These are phyloP conservation scores for Phytophthora cryptogea DNA, from an alignment of 352 stramenopile species.

Conservation along the genomic window DNA sequence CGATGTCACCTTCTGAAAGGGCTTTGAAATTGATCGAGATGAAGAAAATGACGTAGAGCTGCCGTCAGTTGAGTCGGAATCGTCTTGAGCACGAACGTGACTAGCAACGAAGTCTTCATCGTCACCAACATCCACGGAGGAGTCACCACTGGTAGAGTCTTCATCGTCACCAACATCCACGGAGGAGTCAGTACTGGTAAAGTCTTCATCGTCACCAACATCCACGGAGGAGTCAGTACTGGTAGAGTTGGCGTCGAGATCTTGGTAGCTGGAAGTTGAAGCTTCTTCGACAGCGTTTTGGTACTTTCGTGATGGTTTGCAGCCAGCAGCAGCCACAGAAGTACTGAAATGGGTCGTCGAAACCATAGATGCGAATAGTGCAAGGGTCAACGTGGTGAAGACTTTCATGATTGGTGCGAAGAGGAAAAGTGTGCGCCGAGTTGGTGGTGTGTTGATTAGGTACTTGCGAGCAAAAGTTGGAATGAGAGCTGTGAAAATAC, in stretches of 20 bases:
- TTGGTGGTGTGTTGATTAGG: not conserved
- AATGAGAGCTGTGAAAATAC: slow-evolving; percentile 2
- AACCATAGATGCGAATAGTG: slow-evolving; percentile 5
- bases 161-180: too few relatives aligned
- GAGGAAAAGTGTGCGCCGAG: not conserved
- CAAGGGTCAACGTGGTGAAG: slow-evolving; percentile 2
- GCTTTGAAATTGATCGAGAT: slow-evolving; percentile 1
- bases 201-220: too few relatives aligned
- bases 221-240: too few relatives aligned
- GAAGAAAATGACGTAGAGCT: slow-evolving; percentile 3
- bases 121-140: not conserved
- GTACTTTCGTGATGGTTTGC: slow-evolving; percentile 2
- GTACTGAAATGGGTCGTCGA: not conserved
- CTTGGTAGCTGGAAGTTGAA: not conserved
- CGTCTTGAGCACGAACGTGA: not conserved
- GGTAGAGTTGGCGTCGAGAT: not conserved
- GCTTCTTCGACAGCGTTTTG: slow-evolving; percentile 2
- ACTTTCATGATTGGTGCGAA: slow-evolving; percentile 21
- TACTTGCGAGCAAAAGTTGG: slow-evolving; percentile 16
- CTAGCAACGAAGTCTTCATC: not conserved
- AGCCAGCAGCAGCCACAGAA: slow-evolving; percentile 4
- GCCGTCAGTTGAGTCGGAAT: not conserved
- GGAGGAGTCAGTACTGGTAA: too few relatives aligned
- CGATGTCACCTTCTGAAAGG: slow-evolving; percentile 46
- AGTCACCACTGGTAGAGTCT: not conserved